A percentile compares a stretch with the other conserved stretches of the same genome.
Conservation (phyloP, 75 land plant genomes). For the Sequoiadendron giganteum region DNA sequence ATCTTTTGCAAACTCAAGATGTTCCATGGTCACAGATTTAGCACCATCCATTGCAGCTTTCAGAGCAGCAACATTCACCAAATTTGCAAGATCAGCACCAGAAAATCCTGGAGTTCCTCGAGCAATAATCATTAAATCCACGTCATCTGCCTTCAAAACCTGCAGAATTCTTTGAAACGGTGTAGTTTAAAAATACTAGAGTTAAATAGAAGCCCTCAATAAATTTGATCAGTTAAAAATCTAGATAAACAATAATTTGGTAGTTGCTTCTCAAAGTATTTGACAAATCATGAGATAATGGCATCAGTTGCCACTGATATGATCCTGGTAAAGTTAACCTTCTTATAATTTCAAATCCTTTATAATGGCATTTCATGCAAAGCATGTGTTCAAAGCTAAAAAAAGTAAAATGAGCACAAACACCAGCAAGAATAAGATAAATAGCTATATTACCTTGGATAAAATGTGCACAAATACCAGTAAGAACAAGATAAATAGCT, state of each 20-base stretch:
- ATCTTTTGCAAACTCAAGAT: slow-evolving; percentile 98
- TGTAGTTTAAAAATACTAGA: background rate
- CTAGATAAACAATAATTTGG: background rate
- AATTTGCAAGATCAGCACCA: slow-evolving; percentile 96
- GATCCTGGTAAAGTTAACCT: background rate
- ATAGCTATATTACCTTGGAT: slow-evolving; percentile 46
- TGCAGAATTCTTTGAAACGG: slow-evolving; percentile 17
- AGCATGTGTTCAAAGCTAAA: background rate
- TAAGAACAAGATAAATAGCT: background rate
- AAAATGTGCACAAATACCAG: background rate
- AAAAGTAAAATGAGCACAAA: background rate
- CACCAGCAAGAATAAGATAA: background rate
- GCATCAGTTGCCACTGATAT: background rate
- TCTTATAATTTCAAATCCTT: background rate
- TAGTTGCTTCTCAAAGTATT: background rate
- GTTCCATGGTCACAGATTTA: slow-evolving; percentile 81
- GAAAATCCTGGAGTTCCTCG: slow-evolving; percentile 99
- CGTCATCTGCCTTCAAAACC: slow-evolving; percentile 93
- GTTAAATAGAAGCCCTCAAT: slow-evolving; percentile 1
- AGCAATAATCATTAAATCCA: slow-evolving; percentile 89
- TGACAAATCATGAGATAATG: background rate
- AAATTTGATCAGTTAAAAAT: background rate
- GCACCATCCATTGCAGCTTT: slow-evolving; percentile 99
- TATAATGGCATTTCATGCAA: background rate
- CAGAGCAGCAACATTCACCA: slow-evolving; percentile 92